Evolutionary conservation across 208 protist species (phyloP).

Genomic region (Leishmania turanica): DNA sequence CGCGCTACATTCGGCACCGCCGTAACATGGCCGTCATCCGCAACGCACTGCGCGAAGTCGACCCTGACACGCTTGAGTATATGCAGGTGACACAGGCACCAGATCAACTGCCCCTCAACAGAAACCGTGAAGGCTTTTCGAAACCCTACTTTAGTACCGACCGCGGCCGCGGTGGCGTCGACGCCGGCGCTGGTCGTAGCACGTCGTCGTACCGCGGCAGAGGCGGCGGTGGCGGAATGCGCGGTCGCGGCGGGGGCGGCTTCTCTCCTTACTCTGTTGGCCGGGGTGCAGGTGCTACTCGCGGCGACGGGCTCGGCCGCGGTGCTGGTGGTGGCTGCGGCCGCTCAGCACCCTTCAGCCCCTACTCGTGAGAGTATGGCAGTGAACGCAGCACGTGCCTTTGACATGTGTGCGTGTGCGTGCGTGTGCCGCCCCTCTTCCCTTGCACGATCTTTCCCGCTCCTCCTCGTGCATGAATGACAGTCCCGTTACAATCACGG

Average conservation of each 20-base stretch:
- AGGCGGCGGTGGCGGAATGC: constrained; percentile 2
- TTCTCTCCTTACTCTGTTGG: background rate
- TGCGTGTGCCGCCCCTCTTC: background rate
- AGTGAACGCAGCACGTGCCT: background rate
- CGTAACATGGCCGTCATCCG: constrained; percentile 56
- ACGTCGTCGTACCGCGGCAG: constrained; percentile 14
- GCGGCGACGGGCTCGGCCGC: background rate
- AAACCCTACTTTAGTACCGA: background rate
- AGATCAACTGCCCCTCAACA: constrained; percentile 3
- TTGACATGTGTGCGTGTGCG: background rate
- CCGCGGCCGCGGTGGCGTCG: constrained; percentile 4
- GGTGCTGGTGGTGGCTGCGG: background rate
- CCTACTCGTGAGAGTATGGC: background rate
- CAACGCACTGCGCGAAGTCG: constrained; percentile 81
- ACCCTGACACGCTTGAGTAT: constrained; percentile 58
- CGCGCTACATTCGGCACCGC: constrained; percentile 31
- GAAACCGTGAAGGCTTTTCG: background rate
- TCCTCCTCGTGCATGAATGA: background rate
- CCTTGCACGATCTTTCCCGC: background rate
- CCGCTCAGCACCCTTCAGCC: background rate
- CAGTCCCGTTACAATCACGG: background rate
- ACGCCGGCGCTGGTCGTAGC: background rate
- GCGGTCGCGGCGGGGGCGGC: background rate
- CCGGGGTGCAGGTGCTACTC: background rate
- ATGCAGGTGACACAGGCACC: constrained; percentile 51